These are phyloP conservation scores for Xenoacremonium recifei DNA, from an alignment of 2,329 filamentous ascomycete genomes.

Conservation along the genomic window DNA sequence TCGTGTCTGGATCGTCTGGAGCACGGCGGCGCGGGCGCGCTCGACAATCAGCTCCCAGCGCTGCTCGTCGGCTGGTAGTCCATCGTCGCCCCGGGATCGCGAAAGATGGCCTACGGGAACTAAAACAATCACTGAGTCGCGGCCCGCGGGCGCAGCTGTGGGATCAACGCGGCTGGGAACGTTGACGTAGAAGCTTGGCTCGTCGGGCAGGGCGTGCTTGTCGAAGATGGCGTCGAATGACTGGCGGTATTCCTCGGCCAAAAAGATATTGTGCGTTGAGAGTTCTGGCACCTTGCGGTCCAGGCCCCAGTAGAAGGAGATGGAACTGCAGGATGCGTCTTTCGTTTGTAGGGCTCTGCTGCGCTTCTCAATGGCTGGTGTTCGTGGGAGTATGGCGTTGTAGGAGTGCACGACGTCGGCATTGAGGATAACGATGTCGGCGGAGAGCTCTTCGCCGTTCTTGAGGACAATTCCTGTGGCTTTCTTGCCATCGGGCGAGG, in stretches of 20 bases:
- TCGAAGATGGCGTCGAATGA: slow-evolving; percentile 78
- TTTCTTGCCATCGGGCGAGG: slow-evolving; percentile 42
- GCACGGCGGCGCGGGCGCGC: slow-evolving; percentile 58
- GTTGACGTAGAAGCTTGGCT: slow-evolving; percentile 77
- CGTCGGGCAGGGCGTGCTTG: slow-evolving; percentile 60
- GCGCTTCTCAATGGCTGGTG: slow-evolving; percentile 27
- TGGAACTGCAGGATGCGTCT: slow-evolving; percentile 66
- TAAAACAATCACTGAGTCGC: slow-evolving; percentile 66
- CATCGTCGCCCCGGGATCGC: slow-evolving; percentile 41
- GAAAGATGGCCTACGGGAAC: slow-evolving; percentile 70
- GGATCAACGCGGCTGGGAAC: slow-evolving; percentile 69
- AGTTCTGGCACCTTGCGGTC: slow-evolving; percentile 60
- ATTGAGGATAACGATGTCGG: slow-evolving; percentile 69
- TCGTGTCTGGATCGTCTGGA: slow-evolving; percentile 58
- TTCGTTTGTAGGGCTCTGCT: slow-evolving; percentile 41
- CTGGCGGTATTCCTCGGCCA: slow-evolving; percentile 69
- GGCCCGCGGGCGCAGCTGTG: slow-evolving; percentile 62
- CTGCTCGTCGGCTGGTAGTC: slow-evolving; percentile 37
- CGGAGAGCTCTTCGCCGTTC: slow-evolving; percentile 55
- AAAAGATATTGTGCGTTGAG: slow-evolving; percentile 73
- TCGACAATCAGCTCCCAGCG: slow-evolving; percentile 58
- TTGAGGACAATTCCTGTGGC: slow-evolving; percentile 60
- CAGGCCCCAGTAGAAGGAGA: slow-evolving; percentile 76
- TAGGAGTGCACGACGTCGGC: slow-evolving; percentile 75
- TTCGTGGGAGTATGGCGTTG: slow-evolving; percentile 62